Evolutionary conservation across 225 moss, liverwort and hornwort genomes (phyloP).

Genomic region (Neckera pumila): DNA sequence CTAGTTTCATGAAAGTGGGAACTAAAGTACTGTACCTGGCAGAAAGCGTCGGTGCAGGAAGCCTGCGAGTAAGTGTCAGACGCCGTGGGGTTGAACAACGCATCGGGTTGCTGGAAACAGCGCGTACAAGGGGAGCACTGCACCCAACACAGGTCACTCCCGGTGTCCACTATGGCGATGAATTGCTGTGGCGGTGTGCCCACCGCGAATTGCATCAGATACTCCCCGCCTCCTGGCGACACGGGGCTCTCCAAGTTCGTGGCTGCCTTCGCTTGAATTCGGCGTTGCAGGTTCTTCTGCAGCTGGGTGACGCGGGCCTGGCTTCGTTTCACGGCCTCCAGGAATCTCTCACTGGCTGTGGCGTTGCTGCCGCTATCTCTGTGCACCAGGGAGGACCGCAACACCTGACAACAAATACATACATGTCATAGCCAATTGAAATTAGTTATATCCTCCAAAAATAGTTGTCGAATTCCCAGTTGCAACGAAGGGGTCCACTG

Average conservation of each 20-base stretch:
- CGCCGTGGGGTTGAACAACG: not conserved
- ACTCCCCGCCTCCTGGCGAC: not conserved
- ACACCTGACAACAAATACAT: not conserved
- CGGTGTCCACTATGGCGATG: slow-evolving; percentile 1
- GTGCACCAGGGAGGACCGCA: not conserved
- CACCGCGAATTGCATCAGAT: slow-evolving; percentile 11
- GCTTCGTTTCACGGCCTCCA: not conserved
- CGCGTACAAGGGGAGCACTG: slow-evolving; percentile 39
- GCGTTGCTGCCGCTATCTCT: not conserved
- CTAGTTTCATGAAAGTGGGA: too few relatives aligned
- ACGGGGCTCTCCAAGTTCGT: not conserved
- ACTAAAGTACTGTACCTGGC: not conserved
- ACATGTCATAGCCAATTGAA: too few relatives aligned
- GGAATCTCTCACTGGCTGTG: slow-evolving; percentile 1
- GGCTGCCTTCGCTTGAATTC: not conserved
- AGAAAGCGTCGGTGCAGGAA: not conserved
- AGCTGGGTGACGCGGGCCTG: not conserved
- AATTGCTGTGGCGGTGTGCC: slow-evolving; percentile 31
- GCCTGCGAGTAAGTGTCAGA: not conserved
- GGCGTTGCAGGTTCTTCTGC: not conserved
- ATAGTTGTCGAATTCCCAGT: not conserved
- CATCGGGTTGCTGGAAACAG: slow-evolving; percentile 17
- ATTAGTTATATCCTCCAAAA: not conserved
- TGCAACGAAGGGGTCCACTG: not conserved
- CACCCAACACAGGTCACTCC: slow-evolving; percentile 31